Evolutionary conservation across 495 filamentous ascomycete genomes (phyloP).

Genomic region (Articulospora tetracladia): DNA sequence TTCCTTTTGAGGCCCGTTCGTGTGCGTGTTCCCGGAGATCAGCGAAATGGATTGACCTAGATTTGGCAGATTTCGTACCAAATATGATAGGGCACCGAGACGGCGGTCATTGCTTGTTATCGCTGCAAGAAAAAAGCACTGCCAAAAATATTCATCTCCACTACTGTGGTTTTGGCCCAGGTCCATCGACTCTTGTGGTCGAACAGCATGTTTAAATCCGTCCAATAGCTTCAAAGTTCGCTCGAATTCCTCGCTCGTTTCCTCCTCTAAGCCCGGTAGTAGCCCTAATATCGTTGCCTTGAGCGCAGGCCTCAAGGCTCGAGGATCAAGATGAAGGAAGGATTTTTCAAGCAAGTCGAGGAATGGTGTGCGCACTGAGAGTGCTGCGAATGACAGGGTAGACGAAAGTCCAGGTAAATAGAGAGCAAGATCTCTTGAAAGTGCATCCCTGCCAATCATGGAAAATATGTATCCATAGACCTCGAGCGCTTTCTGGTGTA

Average conservation of each 20-base stretch:
- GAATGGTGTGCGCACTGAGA: constrained; percentile 80
- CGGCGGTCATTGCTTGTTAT: constrained; percentile 84
- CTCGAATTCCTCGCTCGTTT: constrained; percentile 95
- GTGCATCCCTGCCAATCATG: constrained; percentile 66
- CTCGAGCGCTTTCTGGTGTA: constrained; percentile 97
- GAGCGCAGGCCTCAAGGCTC: constrained; percentile 75
- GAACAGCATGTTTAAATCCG: constrained; percentile 66
- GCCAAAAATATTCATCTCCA: constrained; percentile 92
- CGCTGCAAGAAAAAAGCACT: constrained; percentile 90
- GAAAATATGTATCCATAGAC: constrained; percentile 88
- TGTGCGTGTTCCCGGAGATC: background rate
- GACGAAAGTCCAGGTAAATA: constrained; percentile 88
- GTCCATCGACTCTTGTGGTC: constrained; percentile 31
- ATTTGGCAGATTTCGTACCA: constrained; percentile 74
- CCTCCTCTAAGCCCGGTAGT: constrained; percentile 89
- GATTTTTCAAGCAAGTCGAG: constrained; percentile 79
- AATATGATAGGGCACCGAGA: constrained; percentile 80
- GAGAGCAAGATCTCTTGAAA: constrained; percentile 75
- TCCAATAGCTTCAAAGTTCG: constrained; percentile 75
- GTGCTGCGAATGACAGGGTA: constrained; percentile 87
- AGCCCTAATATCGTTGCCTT: constrained; percentile 84
- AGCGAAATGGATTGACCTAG: constrained; percentile 42
- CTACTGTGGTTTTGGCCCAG: constrained; percentile 49
- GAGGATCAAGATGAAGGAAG: constrained; percentile 64
- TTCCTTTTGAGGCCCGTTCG: constrained; percentile 19